Percentiles rank a stretch among this genome's conserved stretches.
Conservation (phyloP, 148 eudicot species). For the Cornus suecica region DNA sequence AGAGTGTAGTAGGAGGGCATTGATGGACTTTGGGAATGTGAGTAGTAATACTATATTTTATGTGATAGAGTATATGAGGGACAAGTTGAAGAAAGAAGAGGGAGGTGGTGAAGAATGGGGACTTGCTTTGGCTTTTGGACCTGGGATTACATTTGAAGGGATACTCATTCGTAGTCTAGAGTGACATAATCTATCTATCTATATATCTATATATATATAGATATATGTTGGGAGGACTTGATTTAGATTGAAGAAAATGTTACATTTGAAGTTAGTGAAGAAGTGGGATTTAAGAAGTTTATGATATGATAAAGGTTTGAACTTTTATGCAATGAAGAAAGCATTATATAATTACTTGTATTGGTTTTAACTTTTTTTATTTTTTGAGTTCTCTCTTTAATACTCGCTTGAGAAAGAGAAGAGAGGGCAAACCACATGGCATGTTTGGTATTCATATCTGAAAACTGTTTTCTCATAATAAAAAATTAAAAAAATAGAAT, state of each 20-base stretch:
- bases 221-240: no score
- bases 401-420: no score
- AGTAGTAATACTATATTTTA: constrained; percentile 76
- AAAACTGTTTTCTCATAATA: no score
- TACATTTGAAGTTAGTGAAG: constrained; percentile 9
- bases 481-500: no score
- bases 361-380: not conserved
- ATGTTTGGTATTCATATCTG: no score
- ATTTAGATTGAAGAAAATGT: not conserved
- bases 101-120: constrained; percentile 66
- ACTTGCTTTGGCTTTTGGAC: constrained; percentile 77
- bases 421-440: no score
- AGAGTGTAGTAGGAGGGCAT: constrained; percentile 63
- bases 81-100: constrained; percentile 34
- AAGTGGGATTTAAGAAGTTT: constrained; percentile 1
- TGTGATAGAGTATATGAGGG: constrained; percentile 73
- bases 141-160: constrained; percentile 83
- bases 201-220: no score
- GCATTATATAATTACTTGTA: not conserved
- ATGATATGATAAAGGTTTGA: not conserved
- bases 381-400: no score
- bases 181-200: no score
- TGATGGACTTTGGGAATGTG: constrained; percentile 81
- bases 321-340: not conserved
- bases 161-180: constrained; percentile 63